Evolutionary conservation across 1,139 yeast species (phyloP), one percentile per base, ranked within the genome.

Genomic region (Candida sp.): DNA sequence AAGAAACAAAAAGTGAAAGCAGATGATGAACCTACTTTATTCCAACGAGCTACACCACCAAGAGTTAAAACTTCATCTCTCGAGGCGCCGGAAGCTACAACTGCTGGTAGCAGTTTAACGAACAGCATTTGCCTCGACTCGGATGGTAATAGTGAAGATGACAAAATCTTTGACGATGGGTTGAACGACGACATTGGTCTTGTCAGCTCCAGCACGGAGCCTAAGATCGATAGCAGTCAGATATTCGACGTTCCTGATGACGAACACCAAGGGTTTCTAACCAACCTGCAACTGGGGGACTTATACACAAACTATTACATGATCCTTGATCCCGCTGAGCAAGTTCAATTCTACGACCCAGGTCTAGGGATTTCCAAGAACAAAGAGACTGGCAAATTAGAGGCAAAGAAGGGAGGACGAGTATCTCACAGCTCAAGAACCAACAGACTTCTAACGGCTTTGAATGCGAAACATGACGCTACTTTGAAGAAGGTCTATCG

Each of bases 291-390:
- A 35, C 59, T 58, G 46, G 55, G 63, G 46, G 75, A 74, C 37
- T 64, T 76, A 3, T 73, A 73, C 56, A 69, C 77, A n/a, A 59
- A 65, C 11, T 71, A 72, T 53, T 73, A 58, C 51, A 59, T 66
- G 1, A 54, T 64, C 1, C 44, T 67, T 9, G 68, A 64, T 35
- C 63, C 68, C 1, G 54, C 55, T 4, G 63, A 62, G 4, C 49
- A 46, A 23, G 47, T 53, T 2, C 44, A 53, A 1, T 63, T 59
- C 48, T 67, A 61, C 47, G 65, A 67, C 47, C 73, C 77, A 23
- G 32, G 25, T n/a, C 47, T 42, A 12, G 51, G 50, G 3, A n/a
- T 54, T 5, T 17, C 33, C 9, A 44, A 7, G n/a, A 33, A 31
- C 22, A 38, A 47, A 34, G 27, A 48, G 26, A 17, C 44, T 6